These are phyloP conservation scores for Cordyceps javanica DNA, from an alignment of 2,329 filamentous ascomycete genomes.

Conservation along the genomic window DNA sequence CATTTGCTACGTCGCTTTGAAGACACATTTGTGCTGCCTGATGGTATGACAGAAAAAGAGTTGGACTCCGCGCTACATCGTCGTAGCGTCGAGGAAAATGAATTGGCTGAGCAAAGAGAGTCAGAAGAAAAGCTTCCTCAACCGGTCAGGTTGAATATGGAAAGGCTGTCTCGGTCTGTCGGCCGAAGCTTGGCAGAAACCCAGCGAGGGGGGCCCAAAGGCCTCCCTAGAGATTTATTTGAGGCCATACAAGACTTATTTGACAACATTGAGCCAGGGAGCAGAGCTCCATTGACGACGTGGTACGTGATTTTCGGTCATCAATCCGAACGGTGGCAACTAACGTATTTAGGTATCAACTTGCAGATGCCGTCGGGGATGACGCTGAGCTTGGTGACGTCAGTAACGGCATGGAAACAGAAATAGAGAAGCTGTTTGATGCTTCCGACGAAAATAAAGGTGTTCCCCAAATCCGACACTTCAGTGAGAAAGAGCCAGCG, in stretches of 20 bases:
- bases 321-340: not conserved
- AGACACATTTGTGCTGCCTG: constrained; percentile 31
- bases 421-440: constrained; percentile 24
- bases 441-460: constrained; percentile 22
- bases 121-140: constrained; percentile 2
- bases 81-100: not conserved
- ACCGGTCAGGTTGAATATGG: constrained; percentile 19
- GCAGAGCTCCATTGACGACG: constrained; percentile 25
- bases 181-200: not conserved
- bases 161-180: constrained; percentile 19
- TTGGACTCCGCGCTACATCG: constrained; percentile 12
- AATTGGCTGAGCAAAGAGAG: constrained; percentile 16
- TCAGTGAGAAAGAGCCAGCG: constrained; percentile 19
- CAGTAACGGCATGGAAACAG: constrained; percentile 22
- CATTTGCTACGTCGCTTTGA: constrained; percentile 24
- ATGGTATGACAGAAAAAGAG: constrained; percentile 25
- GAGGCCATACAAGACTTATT: constrained; percentile 22
- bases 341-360: not conserved
- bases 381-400: constrained; percentile 5
- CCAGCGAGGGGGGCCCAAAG: constrained; percentile 15
- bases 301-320: constrained; percentile 23
- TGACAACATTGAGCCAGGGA: constrained; percentile 20
- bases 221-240: constrained; percentile 23
- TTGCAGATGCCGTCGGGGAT: constrained; percentile 7
- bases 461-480: constrained; percentile 25